Evolutionary conservation across 2,329 filamentous ascomycete genomes (phyloP).

Genomic region (Calonectria multiphialidica): DNA sequence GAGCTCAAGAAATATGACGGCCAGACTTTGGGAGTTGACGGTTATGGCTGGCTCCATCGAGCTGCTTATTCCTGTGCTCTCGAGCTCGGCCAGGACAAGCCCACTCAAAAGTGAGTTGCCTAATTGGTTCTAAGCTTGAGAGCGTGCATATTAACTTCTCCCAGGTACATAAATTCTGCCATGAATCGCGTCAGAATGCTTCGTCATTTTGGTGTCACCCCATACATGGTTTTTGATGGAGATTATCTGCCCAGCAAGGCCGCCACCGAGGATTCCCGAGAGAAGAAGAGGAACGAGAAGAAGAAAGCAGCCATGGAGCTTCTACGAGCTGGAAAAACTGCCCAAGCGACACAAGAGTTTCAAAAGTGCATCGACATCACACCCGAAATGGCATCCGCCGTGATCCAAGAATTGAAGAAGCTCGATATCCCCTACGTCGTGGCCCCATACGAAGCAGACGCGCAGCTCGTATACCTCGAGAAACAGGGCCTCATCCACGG

Average conservation of each 20-base stretch:
- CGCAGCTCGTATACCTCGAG: conserved; percentile 96
- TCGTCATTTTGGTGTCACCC: conserved; percentile 91
- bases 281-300: conserved; percentile 81
- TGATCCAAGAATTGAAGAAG: conserved; percentile 93
- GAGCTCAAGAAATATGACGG: conserved; percentile 89
- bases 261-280: conserved; percentile 82
- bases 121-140: neutral
- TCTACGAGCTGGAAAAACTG: conserved; percentile 82
- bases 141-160: neutral
- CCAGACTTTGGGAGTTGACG: conserved; percentile 93
- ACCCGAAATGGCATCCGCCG: conserved; percentile 90
- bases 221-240: conserved; percentile 96
- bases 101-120: conserved; percentile 81
- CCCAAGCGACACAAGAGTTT: conserved; percentile 86
- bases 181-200: conserved; percentile 95
- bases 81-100: conserved; percentile 89
- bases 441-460: conserved; percentile 96
- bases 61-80: conserved; percentile 91
- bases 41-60: conserved; percentile 97
- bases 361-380: conserved; percentile 97
- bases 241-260: conserved; percentile 96
- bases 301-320: conserved; percentile 82
- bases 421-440: conserved; percentile 87
- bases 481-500: conserved; percentile 85
- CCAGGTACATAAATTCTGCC: conserved; percentile 88